These are phyloP conservation scores for Tolypocladium pustulatum DNA, from an alignment of 2,329 filamentous ascomycete genomes.

Conservation along the genomic window DNA sequence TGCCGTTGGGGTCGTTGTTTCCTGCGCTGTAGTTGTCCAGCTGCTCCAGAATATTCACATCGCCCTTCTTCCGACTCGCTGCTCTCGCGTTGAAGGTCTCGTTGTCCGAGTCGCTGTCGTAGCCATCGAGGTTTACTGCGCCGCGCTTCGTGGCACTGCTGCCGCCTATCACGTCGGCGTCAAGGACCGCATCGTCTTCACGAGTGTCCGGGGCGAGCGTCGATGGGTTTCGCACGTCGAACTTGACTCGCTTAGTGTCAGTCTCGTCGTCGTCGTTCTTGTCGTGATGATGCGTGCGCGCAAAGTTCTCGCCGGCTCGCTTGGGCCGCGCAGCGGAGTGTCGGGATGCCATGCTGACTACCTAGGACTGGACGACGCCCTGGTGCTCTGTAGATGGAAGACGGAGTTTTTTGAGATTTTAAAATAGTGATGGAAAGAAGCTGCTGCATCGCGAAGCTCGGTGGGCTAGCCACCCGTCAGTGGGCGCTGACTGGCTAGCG, in stretches of 20 bases:
- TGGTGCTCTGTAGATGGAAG: neutral
- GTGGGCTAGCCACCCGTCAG: neutral
- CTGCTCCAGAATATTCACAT: conserved; percentile 39
- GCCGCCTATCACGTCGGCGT: conserved; percentile 86
- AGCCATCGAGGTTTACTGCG: conserved; percentile 92
- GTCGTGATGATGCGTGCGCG: conserved; percentile 60
- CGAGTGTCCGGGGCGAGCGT: conserved; percentile 74
- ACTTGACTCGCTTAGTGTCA: conserved; percentile 49
- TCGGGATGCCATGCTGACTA: conserved; percentile 10
- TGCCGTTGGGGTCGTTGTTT: conserved; percentile 24
- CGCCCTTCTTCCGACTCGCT: conserved; percentile 41
- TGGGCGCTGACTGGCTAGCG: neutral
- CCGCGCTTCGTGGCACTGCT: conserved; percentile 74
- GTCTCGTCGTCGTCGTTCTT: conserved; percentile 40
- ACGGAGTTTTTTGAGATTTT: neutral
- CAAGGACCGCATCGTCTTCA: conserved; percentile 62
- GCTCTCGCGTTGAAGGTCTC: conserved; percentile 77
- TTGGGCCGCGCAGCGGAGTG: conserved; percentile 56
- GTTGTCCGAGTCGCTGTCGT: conserved; percentile 87
- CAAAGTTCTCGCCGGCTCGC: conserved; percentile 71
- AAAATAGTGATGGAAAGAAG: neutral
- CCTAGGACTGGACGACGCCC: neutral
- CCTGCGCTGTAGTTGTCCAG: conserved; percentile 44
- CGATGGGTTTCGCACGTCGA: conserved; percentile 90
- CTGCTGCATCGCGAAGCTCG: neutral